Evolutionary conservation across 306 rosid species (phyloP).

Genomic region (Cicer bijugum): DNA sequence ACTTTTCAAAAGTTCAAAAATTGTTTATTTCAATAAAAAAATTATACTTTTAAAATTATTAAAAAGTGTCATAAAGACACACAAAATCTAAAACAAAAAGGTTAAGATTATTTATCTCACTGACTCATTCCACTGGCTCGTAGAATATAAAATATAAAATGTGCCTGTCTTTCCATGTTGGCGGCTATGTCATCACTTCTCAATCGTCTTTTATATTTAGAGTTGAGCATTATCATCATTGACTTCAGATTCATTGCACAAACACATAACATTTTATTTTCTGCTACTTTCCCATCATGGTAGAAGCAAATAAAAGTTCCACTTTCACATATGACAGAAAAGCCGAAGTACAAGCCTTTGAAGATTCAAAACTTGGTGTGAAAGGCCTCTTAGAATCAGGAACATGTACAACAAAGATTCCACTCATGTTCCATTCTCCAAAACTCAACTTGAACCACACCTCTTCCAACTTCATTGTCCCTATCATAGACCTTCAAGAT

Average conservation of each 20-base stretch:
- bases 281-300: not conserved
- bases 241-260: not conserved
- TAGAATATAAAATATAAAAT: too few species aligned
- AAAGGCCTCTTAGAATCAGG: constrained; percentile 7
- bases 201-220: too few species aligned
- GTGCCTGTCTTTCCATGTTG: too few species aligned
- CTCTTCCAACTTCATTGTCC: not conserved
- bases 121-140: too few species aligned
- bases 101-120: too few species aligned
- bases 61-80: too few species aligned
- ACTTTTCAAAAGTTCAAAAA: too few species aligned
- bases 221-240: too few species aligned
- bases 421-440: not conserved
- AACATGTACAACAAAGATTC: not conserved
- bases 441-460: not conserved
- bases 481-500: constrained; percentile 1
- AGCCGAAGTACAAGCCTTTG: constrained; percentile 6
- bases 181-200: too few species aligned
- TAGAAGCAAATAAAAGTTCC: not conserved
- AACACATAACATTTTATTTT: not conserved
- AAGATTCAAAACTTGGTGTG: not conserved
- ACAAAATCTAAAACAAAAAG: too few species aligned
- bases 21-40: too few species aligned
- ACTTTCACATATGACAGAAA: not conserved
- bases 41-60: too few species aligned